phyloP scores from a whole-genome alignment of 208 protist species.

The Acanthamoeba culbertsoni region DNA sequence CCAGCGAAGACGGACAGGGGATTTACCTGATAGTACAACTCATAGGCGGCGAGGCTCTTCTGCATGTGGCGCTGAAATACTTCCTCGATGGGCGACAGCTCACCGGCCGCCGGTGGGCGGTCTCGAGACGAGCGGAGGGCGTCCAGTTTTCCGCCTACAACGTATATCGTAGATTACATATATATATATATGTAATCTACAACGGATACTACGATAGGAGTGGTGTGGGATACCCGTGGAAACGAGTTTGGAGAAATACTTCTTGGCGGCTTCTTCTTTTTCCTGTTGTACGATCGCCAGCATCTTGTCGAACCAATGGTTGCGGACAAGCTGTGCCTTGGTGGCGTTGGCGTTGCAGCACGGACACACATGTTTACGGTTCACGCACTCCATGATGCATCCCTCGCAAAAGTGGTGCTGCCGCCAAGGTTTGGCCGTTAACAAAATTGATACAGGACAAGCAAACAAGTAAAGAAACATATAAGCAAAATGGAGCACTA shows the following conservation, averaged over 20 bases:
- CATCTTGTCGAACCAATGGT: slow-evolving; percentile 56
- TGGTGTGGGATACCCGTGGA: not conserved
- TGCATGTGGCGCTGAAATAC: slow-evolving; percentile 62
- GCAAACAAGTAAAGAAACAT: not conserved
- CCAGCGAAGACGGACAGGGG: not conserved
- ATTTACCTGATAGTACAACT: slow-evolving; percentile 48
- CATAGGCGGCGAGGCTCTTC: not conserved
- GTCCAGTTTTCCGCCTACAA: not conserved
- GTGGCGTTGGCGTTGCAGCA: slow-evolving; percentile 4
- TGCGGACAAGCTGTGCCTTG: slow-evolving; percentile 6
- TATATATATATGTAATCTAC: too few relatives aligned
- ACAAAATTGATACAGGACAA: not conserved
- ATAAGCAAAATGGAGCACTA: not conserved
- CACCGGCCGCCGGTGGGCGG: not conserved
- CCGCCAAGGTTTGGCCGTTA: not conserved
- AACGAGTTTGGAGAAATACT: slow-evolving; percentile 55
- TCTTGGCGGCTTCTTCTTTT: slow-evolving; percentile 55
- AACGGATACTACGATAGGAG: too few relatives aligned
- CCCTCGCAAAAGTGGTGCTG: slow-evolving; percentile 60
- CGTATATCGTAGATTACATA: not conserved
- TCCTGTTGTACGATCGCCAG: slow-evolving; percentile 43
- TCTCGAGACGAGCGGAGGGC: not conserved
- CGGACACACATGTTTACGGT: slow-evolving; percentile 58
- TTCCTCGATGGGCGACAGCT: slow-evolving; percentile 53
- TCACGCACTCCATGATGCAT: slow-evolving; percentile 60